These are phyloP conservation scores for Leccinum longicurvipes DNA, from an alignment of 768 basidiomycete genomes.

Conservation along the genomic window DNA sequence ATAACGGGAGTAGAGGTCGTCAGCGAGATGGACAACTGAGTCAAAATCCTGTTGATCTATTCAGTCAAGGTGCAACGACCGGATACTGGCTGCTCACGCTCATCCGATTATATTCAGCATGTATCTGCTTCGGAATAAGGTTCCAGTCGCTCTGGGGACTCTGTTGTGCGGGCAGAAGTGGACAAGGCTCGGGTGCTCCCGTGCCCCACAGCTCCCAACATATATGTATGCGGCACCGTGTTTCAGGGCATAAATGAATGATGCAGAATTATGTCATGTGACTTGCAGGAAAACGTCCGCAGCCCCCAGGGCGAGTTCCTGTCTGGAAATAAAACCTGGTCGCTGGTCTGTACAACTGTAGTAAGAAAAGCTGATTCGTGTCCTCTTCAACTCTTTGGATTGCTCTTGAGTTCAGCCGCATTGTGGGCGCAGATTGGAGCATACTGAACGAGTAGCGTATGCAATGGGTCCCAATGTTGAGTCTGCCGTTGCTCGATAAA, in stretches of 20 bases:
- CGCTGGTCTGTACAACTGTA: not conserved
- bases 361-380: not conserved
- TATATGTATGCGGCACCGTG: constrained; percentile 12
- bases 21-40: constrained; percentile 21
- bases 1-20: constrained; percentile 25
- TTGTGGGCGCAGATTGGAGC: not conserved
- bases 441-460: not conserved
- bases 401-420: not conserved
- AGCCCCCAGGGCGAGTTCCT: not conserved
- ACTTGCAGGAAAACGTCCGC: constrained; percentile 7
- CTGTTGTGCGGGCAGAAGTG: constrained; percentile 1
- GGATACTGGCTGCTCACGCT: constrained; percentile 12
- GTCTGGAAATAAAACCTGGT: not conserved
- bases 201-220: constrained; percentile 2
- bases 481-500: not conserved
- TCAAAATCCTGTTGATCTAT: constrained; percentile 18
- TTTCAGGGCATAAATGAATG: constrained; percentile 2
- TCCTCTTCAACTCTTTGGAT: not conserved
- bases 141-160: not conserved
- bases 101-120: constrained; percentile 4
- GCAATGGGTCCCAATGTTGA: not conserved
- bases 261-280: constrained; percentile 12
- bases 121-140: not conserved
- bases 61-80: not conserved
- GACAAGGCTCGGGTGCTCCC: constrained; percentile 1